Evolutionary conservation across 805 yeast species (phyloP), one percentile per base, ranked within the genome.

Genomic region (Pichia gijzeniarum): DNA sequence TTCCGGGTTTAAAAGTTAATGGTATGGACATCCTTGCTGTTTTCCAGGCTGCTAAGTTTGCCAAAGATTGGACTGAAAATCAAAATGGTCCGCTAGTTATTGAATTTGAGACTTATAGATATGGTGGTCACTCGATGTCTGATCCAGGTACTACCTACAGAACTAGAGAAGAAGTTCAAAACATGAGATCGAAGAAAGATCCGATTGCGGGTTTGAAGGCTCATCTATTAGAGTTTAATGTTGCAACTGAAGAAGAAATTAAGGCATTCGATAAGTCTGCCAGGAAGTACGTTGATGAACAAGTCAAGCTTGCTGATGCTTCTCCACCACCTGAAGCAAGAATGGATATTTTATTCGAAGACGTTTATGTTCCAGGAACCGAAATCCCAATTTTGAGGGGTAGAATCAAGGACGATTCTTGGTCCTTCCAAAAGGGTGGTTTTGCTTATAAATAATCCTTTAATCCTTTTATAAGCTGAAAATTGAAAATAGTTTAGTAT

Each of bases 101-200:
- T 58, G 99, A 93, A 77, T 93, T 85, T 72, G 97, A 90, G 76
- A 93, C 99, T 59, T 93, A 93, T 76, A 85, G 99, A 79, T 93
- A 93, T 69, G 98, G 98, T 76, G 99, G 99, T 70, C 99, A 93
- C 81, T 93, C 99, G 58, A 93, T 93, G 98, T 91, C 98, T 58
- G 99, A 93, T 73, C 99, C 99, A 63, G 99, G 99, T 79, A 93
- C 99, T 69, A 93, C 99, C 56, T 93, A 93, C 83, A 85, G 99
- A 81, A 93, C 99, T 65, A 90, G 99, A 77, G 99, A 93, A 74
- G 99, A 93, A 76, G 93, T 93, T 58, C 97, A 90, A 75, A 91
- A 91, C 76, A 90, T 93, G 97, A 86, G 99, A 77, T 88, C 98
- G 37, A 85, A 88, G 77, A 89, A 85, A 68, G 99, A 93, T 70